Base-by-base conservation (phyloP, 805 yeast species). In the Hanseniaspora guilliermondii region DNA sequence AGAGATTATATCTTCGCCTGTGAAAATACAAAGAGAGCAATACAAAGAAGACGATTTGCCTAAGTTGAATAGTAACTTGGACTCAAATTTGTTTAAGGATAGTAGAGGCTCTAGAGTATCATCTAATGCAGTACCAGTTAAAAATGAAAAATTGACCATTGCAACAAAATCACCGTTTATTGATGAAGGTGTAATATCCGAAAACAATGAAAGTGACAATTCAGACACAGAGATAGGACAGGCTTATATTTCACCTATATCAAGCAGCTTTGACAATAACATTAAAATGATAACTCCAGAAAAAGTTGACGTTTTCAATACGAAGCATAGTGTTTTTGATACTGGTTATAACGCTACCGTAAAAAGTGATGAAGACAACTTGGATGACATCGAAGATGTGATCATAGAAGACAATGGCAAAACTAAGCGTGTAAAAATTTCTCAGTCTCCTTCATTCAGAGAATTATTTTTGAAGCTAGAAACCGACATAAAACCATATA, bases 391-490 rank as follows among this genome's bases (percentile, higher is more conserved):
- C 22, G 42, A 40, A 14, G 44, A 42, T 17, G 27, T 47, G 27
- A 25, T 47, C 6, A 24, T 33, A 16, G 44, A 24, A 21, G 19
- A 36, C 17, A 36, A 47, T 36, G 49, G 38, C 2, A 47, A 33
- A 14, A 27, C 19, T 5, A 52, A 52, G 24, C 16, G 22, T 19
- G 39, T 52, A 9, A 44, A 44, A 21, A 42, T 53, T 14, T 41
- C 56, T 3, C 56, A 53, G 21, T 47, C 53, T 7, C 47, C 53
- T 16, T 53, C 56, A 7, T 53, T 47, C 36, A 47, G 50, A 42
- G 56, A 53, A 33, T 19, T 53, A 16, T 53, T 53, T 41, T 47
- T 47, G 32, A 47, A 41, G 9, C 9, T 53, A n/a, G 56, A 53
- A 33, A 22, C 44, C 8, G 53, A 47, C 30, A n/a, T 53, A 6